Percentiles rank a stretch among this genome's conserved stretches.
Conservation (phyloP, 768 basidiomycete genomes). For the Fistulinella prunicolor region DNA sequence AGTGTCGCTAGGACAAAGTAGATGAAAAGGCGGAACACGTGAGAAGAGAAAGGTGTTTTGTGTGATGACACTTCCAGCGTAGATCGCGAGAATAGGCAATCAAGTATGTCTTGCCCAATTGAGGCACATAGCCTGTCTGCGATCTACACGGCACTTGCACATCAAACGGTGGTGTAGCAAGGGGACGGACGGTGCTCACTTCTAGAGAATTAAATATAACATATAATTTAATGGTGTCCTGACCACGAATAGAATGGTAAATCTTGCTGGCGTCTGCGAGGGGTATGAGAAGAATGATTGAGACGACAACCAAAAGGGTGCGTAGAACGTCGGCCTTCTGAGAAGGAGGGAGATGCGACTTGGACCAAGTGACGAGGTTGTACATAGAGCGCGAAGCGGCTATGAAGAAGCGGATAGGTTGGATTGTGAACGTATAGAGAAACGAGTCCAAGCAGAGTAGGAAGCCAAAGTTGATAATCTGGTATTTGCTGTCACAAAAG, state of each 20-base stretch:
- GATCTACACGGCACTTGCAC: constrained; percentile 53
- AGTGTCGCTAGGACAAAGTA: constrained; percentile 80
- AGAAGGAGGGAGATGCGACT: constrained; percentile 68
- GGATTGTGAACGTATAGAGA: constrained; percentile 95
- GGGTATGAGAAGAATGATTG: constrained; percentile 71
- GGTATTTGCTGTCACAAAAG: not conserved
- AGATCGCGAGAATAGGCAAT: constrained; percentile 92
- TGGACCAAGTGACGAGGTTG: constrained; percentile 48
- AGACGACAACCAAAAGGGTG: constrained; percentile 67
- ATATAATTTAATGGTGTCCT: constrained; percentile 98
- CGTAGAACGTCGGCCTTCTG: constrained; percentile 94
- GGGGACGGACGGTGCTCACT: constrained; percentile 46
- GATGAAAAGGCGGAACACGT: constrained; percentile 73
- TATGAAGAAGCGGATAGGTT: constrained; percentile 81
- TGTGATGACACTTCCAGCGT: constrained; percentile 75
- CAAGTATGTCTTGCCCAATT: constrained; percentile 95
- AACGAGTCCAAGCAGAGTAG: constrained; percentile 95
- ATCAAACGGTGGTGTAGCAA: not conserved
- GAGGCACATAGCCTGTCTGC: constrained; percentile 92
- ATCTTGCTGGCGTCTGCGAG: constrained; percentile 96
- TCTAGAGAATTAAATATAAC: constrained; percentile 99
- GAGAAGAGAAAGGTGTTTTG: constrained; percentile 54
- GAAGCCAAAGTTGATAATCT: constrained; percentile 93
- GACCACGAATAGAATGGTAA: constrained; percentile 95
- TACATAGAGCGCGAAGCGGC: constrained; percentile 56